Evolutionary conservation across 2,329 filamentous ascomycete species (phyloP).

Genomic region (Alternaria longipes): DNA sequence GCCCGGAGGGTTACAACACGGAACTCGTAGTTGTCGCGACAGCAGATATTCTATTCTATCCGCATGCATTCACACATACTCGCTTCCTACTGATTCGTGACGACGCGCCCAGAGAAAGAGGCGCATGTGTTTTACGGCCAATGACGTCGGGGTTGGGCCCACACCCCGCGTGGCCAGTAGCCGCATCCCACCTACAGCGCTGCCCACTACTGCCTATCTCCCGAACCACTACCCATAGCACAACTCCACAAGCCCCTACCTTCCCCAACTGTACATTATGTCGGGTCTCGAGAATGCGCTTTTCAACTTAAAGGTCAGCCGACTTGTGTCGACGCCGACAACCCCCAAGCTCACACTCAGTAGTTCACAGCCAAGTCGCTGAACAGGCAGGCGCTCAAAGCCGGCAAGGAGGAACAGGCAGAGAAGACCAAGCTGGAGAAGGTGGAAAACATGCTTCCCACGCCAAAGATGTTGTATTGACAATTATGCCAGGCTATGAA

Average conservation of each 20-base stretch:
- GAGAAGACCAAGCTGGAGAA: conserved; percentile 71
- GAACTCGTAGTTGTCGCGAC: neutral
- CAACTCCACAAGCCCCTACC: conserved; percentile 17
- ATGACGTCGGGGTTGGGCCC: conserved; percentile 33
- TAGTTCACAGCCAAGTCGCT: conserved; percentile 71
- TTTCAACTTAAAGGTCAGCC: conserved; percentile 67
- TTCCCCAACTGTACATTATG: conserved; percentile 52
- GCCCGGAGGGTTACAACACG: conserved; percentile 1
- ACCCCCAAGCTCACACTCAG: conserved; percentile 31
- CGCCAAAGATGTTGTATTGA: neutral
- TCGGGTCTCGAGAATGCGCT: conserved; percentile 69
- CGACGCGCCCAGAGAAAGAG: conserved; percentile 6
- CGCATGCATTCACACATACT: neutral
- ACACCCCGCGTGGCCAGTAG: conserved; percentile 39
- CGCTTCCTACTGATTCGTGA: conserved; percentile 16
- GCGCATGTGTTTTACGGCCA: conserved; percentile 8
- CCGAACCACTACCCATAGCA: conserved; percentile 21
- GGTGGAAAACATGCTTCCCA: conserved; percentile 41
- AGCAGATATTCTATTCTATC: neutral
- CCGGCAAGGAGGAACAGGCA: conserved; percentile 67
- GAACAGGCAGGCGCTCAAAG: conserved; percentile 69
- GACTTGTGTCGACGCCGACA: neutral
- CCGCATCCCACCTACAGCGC: conserved; percentile 30
- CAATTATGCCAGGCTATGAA: conserved; percentile 62
- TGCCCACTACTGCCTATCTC: conserved; percentile 22